Percentiles rank a stretch among this genome's conserved stretches.
Conservation (phyloP, 2,329 filamentous ascomycete genomes). For the Sclerotinia spermophila region DNA sequence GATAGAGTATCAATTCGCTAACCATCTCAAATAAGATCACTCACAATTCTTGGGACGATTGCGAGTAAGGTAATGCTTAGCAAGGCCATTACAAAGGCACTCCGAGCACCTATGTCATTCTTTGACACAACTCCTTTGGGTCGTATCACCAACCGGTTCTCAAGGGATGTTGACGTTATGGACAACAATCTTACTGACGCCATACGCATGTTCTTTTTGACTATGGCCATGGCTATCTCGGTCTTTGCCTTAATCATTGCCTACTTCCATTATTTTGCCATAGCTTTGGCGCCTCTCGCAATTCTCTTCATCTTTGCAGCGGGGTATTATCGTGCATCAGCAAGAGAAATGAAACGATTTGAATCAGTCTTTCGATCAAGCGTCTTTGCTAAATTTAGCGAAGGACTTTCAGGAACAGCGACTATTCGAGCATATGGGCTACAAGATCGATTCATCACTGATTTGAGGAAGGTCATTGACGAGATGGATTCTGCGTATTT, state of each 20-base stretch:
- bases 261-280: constrained; percentile 80
- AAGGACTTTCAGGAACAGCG: constrained; percentile 78
- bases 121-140: constrained; percentile 96
- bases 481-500: constrained; percentile 94
- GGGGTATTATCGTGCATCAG: constrained; percentile 84
- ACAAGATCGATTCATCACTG: constrained; percentile 66
- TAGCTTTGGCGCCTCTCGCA: constrained; percentile 66
- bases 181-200: constrained; percentile 87
- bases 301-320: constrained; percentile 77
- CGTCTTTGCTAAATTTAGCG: constrained; percentile 88
- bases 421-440: constrained; percentile 89
- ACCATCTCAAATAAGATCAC: constrained; percentile 37
- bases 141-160: constrained; percentile 94
- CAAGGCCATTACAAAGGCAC: constrained; percentile 71
- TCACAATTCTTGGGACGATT: constrained; percentile 76
- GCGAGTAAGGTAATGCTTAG: constrained; percentile 80
- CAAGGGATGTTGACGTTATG: constrained; percentile 93
- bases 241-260: constrained; percentile 89
- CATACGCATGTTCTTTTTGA: constrained; percentile 89
- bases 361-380: constrained; percentile 83
- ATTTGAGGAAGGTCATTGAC: constrained; percentile 72
- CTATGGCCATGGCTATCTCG: constrained; percentile 73
- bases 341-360: constrained; percentile 90
- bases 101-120: constrained; percentile 78
- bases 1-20: background rate